phyloP scores from a whole-genome alignment of 176 grass and related monocot species.

The Miscanthus lutarioriparius region DNA sequence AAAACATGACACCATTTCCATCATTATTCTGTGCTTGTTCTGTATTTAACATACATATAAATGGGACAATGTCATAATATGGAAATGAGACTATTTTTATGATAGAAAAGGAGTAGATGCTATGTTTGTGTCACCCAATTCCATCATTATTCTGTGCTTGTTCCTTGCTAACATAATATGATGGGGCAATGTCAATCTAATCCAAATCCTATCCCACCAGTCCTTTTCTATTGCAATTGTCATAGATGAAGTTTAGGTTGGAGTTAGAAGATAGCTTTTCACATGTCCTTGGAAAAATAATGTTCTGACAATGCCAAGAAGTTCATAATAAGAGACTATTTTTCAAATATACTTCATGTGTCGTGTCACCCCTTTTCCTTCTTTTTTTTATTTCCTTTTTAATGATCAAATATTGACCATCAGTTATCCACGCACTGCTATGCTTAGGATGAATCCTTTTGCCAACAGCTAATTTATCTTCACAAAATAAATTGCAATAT shows the following conservation, averaged over 20 bases:
- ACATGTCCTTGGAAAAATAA: conserved; percentile 37
- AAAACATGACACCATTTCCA: too few species aligned
- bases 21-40: too few species aligned
- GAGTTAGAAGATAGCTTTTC: conserved; percentile 42
- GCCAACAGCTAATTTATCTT: neutral
- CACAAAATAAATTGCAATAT: neutral
- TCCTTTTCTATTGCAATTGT: neutral
- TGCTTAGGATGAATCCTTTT: neutral
- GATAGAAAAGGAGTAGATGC: too few species aligned
- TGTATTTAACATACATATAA: too few species aligned
- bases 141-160: too few species aligned
- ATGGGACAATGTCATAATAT: too few species aligned
- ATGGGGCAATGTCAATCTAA: too few species aligned
- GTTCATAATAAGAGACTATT: neutral
- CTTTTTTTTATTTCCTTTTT: neutral
- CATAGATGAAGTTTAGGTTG: conserved; percentile 16
- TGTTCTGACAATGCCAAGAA: conserved; percentile 30
- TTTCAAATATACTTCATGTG: neutral
- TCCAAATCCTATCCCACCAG: neutral
- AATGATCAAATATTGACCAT: neutral
- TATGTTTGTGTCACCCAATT: too few species aligned
- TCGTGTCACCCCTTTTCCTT: neutral
- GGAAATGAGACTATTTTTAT: too few species aligned
- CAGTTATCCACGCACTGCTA: neutral
- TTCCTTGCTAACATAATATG: too few species aligned